Base-by-base conservation (phyloP, 768 basidiomycete genomes). In the Leucocoprinus sp. region DNA sequence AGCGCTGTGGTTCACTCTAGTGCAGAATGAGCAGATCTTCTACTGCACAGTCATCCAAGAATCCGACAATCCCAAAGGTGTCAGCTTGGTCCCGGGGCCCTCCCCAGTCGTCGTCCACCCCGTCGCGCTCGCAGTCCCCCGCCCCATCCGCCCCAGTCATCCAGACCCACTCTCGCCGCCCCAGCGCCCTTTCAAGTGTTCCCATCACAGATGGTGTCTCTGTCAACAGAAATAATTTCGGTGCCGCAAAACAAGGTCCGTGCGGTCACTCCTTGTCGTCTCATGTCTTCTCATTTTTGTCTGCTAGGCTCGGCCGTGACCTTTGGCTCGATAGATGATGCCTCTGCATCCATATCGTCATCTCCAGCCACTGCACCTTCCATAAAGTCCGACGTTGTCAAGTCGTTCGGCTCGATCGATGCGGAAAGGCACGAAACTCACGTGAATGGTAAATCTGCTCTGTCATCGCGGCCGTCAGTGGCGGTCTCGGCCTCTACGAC, bases 21-120 rank as follows among this genome's bases (percentile, higher is more conserved):
- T n/a, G 6, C 54, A 89, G 86, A 89, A 93, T 93, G 91, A 93
- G 87, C 87, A 92, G 84, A 82, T 78, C 78, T 69, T 80, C 85
- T 55, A 76, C 82, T 65, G 70, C 69, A 70, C 64, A 76, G 69
- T 83, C 82, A 78, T 38, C 50, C 41, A 82, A 69, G 71, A 75
- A 75, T 66, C 64, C 78, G 69, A 78, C 72, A 76, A 80, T 82
- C 69, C 68, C 83, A 63, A 63, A 74, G 72, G 78, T 80, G 74
- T 90, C 89, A 67, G 90, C 88, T 73, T 95, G 91, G 91, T 70
- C 85, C 68, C 84, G 68, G 75, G 89, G 90, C 64, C 90, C 90
- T 42, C 89, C 91, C 45, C 75, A 76, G 68, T 74, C 63, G 54
- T 64, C 75, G 55, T 58, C 65, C 35, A 66, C 83, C 47, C 74